These are phyloP conservation scores for Delonix regia DNA, from an alignment of 306 rosid species.

Conservation along the genomic window DNA sequence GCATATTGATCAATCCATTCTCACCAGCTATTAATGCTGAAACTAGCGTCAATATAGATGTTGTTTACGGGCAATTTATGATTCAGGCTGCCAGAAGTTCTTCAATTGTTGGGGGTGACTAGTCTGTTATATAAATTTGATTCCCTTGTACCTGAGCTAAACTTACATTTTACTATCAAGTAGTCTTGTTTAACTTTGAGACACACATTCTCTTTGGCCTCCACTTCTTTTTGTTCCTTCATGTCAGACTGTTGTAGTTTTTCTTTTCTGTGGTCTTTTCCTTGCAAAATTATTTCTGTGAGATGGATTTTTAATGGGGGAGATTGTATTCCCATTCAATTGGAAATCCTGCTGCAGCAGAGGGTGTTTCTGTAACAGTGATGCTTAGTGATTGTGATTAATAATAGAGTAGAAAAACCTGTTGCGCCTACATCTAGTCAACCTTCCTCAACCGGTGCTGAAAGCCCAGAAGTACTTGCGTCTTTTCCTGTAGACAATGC, in stretches of 20 bases:
- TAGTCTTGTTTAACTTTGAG: slow-evolving; percentile 13
- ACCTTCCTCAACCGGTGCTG: too few relatives aligned
- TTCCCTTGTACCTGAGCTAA: background rate
- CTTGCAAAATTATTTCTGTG: background rate
- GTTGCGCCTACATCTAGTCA: too few relatives aligned
- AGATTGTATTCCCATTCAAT: background rate
- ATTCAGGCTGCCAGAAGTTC: background rate
- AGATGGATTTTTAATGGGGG: slow-evolving; percentile 17
- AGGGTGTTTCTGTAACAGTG: too few relatives aligned
- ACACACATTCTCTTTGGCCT: background rate
- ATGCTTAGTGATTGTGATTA: too few relatives aligned
- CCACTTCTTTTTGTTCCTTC: background rate
- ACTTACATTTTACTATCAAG: slow-evolving; percentile 1
- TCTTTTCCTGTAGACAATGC: too few relatives aligned
- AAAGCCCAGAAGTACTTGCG: too few relatives aligned
- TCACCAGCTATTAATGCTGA: background rate
- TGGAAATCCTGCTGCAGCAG: background rate
- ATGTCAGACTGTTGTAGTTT: background rate
- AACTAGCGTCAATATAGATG: background rate
- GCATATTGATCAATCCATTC: background rate
- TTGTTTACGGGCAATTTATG: background rate
- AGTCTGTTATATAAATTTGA: slow-evolving; percentile 6
- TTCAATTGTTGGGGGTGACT: slow-evolving; percentile 14
- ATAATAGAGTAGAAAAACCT: too few relatives aligned
- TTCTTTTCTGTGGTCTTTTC: background rate